These are phyloP conservation scores for Talaromyces sp. DNA, from an alignment of 2,329 filamentous ascomycete genomes.

Conservation along the genomic window DNA sequence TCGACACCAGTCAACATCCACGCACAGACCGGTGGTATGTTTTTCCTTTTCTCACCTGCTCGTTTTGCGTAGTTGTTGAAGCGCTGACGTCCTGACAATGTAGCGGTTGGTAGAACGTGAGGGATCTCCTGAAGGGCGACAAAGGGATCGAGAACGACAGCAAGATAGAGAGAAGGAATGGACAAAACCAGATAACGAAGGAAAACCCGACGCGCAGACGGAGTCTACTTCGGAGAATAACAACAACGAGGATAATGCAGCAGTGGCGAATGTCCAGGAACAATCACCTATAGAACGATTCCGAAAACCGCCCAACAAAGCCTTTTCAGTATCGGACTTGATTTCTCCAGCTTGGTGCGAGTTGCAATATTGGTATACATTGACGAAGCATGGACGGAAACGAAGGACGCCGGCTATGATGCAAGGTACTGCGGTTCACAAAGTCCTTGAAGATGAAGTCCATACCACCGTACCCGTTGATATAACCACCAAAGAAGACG, in stretches of 20 bases:
- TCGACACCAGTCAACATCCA: slow-evolving; percentile 20
- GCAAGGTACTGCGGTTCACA: slow-evolving; percentile 71
- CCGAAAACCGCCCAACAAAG: slow-evolving; percentile 68
- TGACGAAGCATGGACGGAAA: slow-evolving; percentile 71
- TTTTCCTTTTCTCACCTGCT: not conserved
- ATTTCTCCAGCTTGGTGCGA: slow-evolving; percentile 93
- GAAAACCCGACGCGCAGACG: not conserved
- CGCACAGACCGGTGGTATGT: slow-evolving; percentile 25
- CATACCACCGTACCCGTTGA: slow-evolving; percentile 70
- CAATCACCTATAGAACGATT: slow-evolving; percentile 70
- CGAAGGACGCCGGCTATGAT: slow-evolving; percentile 77
- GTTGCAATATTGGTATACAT: slow-evolving; percentile 82
- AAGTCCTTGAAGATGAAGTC: slow-evolving; percentile 77
- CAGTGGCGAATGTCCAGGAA: slow-evolving; percentile 17
- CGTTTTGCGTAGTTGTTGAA: slow-evolving; percentile 15
- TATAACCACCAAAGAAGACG: slow-evolving; percentile 70
- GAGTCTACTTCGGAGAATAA: not conserved
- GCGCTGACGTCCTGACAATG: slow-evolving; percentile 55
- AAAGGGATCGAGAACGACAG: slow-evolving; percentile 28
- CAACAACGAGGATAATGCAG: slow-evolving; percentile 24
- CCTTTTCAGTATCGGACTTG: slow-evolving; percentile 81
- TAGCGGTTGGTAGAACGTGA: slow-evolving; percentile 58
- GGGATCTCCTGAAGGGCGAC: slow-evolving; percentile 32
- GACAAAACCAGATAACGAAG: slow-evolving; percentile 14
- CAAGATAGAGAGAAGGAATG: slow-evolving; percentile 24